A percentile compares a stretch with the other conserved stretches of the same genome.
phyloP scores from a whole-genome alignment of 176 grass and related monocot genomes.

The Areca catechu region DNA sequence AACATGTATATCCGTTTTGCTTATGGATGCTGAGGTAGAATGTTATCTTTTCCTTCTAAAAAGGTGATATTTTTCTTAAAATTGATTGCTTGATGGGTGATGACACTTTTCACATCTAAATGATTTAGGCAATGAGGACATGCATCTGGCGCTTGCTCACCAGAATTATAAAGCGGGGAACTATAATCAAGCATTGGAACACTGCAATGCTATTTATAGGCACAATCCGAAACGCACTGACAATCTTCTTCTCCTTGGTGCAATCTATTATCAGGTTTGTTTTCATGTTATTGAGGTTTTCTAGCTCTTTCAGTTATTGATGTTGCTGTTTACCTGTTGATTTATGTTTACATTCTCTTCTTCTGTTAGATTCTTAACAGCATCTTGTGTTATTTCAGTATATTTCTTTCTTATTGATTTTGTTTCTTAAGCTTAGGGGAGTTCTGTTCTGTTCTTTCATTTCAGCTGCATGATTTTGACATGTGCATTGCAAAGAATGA shows the following conservation, averaged over 20 bases:
- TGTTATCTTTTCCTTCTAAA: too few species aligned
- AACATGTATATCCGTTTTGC: too few species aligned
- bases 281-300: not conserved
- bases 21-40: too few species aligned
- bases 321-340: constrained; percentile 15
- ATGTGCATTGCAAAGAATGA: constrained; percentile 92
- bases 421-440: too few species aligned
- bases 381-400: too few species aligned
- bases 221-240: constrained; percentile 59
- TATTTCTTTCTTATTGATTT: too few species aligned
- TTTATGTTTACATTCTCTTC: too few species aligned
- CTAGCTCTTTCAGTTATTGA: constrained; percentile 9
- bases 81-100: too few species aligned
- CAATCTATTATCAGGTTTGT: constrained; percentile 73
- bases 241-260: constrained; percentile 77
- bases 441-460: not conserved
- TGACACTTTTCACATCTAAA: too few species aligned
- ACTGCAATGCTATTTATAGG: constrained; percentile 49
- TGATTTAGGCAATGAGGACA: constrained; percentile 51
- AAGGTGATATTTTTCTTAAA: too few species aligned
- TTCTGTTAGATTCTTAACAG: too few species aligned
- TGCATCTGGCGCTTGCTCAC: constrained; percentile 54
- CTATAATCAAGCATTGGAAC: constrained; percentile 62
- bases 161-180: constrained; percentile 78
- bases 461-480: constrained; percentile 77